These are phyloP conservation scores for Asterophora lycoperdoides DNA, from an alignment of 768 basidiomycete species.

Conservation along the genomic window DNA sequence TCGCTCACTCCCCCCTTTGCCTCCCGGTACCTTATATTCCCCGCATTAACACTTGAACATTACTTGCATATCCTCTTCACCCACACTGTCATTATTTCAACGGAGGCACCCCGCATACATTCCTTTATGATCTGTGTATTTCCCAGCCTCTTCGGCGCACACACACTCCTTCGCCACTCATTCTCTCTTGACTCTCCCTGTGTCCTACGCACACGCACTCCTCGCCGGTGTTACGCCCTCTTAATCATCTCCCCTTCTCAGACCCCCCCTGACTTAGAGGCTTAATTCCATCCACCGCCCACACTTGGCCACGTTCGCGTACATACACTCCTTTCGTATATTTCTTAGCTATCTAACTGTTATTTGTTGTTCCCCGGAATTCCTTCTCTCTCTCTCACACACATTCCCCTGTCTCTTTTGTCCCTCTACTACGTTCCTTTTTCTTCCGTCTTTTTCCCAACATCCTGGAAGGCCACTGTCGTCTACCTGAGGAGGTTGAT, in stretches of 20 bases:
- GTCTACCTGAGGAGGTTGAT: slow-evolving; percentile 32
- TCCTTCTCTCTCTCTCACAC: slow-evolving; percentile 14
- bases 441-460: slow-evolving; percentile 21
- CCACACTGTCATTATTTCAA: slow-evolving; percentile 13
- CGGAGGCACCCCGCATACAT: not conserved
- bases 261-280: slow-evolving; percentile 7
- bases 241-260: slow-evolving; percentile 1
- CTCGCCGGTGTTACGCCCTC: slow-evolving; percentile 4
- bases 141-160: slow-evolving; percentile 5
- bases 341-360: slow-evolving; percentile 30
- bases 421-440: slow-evolving; percentile 24
- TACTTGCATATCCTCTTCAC: slow-evolving; percentile 6
- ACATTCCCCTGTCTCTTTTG: slow-evolving; percentile 26
- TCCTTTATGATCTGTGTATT: slow-evolving; percentile 8
- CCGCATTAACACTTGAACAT: slow-evolving; percentile 10
- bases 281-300: slow-evolving; percentile 5
- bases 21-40: slow-evolving; percentile 3
- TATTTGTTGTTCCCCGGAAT: slow-evolving; percentile 26
- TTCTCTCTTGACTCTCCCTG: not conserved
- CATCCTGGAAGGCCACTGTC: slow-evolving; percentile 29
- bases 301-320: not conserved
- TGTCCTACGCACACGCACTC: not conserved
- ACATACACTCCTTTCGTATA: slow-evolving; percentile 15
- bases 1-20: not conserved
- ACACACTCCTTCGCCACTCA: slow-evolving; percentile 10